phyloP scores from a whole-genome alignment of 2,329 filamentous ascomycete genomes.

The Amphichorda felina region DNA sequence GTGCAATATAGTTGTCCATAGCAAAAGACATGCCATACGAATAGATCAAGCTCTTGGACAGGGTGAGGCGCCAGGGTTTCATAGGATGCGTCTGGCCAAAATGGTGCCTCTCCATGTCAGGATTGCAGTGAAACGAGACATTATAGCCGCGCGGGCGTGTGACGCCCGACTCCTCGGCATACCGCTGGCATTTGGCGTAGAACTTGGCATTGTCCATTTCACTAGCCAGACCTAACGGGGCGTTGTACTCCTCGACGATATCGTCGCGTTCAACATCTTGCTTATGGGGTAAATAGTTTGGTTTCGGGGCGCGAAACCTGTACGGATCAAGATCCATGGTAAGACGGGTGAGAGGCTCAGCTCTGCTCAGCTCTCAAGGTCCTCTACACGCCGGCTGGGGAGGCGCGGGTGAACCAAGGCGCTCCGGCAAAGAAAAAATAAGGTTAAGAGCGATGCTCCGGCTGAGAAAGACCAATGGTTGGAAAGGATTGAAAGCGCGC shows the following conservation, averaged over 20 bases:
- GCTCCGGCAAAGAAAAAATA: too few species aligned
- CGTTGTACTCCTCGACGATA: constrained; percentile 38
- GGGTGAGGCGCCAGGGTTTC: constrained; percentile 95
- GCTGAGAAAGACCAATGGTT: too few species aligned
- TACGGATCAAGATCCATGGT: constrained; percentile 32
- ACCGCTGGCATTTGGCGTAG: constrained; percentile 44
- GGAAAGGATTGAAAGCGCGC: too few species aligned
- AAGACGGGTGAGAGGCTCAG: background rate
- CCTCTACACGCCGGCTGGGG: too few species aligned
- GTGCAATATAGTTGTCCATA: constrained; percentile 87
- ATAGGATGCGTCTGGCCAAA: constrained; percentile 96
- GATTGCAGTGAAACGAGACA: constrained; percentile 93
- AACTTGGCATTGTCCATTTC: constrained; percentile 45
- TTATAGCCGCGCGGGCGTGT: constrained; percentile 73
- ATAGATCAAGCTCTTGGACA: constrained; percentile 90
- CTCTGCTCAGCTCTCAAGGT: too few species aligned
- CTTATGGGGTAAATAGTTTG: constrained; percentile 48
- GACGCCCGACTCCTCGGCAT: constrained; percentile 54
- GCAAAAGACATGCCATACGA: constrained; percentile 92
- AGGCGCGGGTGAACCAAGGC: too few species aligned
- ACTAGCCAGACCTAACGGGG: constrained; percentile 35
- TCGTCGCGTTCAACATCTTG: constrained; percentile 37
- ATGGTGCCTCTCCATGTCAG: constrained; percentile 89
- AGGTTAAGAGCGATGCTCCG: too few species aligned
- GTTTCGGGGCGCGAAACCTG: constrained; percentile 40